Evolutionary conservation across 768 basidiomycete species (phyloP), one percentile per base, ranked within the genome.

Genomic region (Agrocybe praecox): DNA sequence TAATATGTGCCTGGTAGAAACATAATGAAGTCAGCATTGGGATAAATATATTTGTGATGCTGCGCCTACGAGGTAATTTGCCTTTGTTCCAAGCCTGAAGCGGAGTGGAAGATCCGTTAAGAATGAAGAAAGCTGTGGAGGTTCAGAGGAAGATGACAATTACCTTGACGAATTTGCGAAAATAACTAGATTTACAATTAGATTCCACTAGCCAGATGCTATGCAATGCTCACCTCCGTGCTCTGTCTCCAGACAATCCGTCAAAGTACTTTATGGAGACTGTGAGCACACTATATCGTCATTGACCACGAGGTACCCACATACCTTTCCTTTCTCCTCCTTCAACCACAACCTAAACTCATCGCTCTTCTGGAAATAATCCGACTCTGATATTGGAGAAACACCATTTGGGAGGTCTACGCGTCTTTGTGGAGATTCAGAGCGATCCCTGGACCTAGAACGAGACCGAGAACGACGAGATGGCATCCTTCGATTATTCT

Each of bases 311-410:
- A 48, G 17, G 15, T 46, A 53, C 52, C 45, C 26, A 58, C 72
- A 51, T 55, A 81, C 80, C 72, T 80, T 80, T 40, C 72, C 65
- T 66, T 81, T 82, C 64, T 76, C 74, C 21, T 92, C 88, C 70
- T 89, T 92, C 56, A 97, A 76, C 94, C 95, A 98, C 22, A 84
- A 70, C 61, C 88, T 82, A 67, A 96, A 96, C 67, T 97, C 95
- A 54, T 86, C 83, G 51, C 85, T 90, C 73, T 92, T 95, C 65
- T 89, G 79, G 72, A 94, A 97, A 67, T 96, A 97, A 67, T 96
- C 94, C 0, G 88, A 82, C 63, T 92, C 89, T 0, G 82, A 85
- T 59, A 96, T 90, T 17, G 81, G 75, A n/a, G 78, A 71, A 24
- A 83, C 80, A 40, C 81, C 79, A 22, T 77, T 66, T 23, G 89